Conservation (phyloP, 164 flowering plant genomes). For the Macadamia integrifolia region DNA sequence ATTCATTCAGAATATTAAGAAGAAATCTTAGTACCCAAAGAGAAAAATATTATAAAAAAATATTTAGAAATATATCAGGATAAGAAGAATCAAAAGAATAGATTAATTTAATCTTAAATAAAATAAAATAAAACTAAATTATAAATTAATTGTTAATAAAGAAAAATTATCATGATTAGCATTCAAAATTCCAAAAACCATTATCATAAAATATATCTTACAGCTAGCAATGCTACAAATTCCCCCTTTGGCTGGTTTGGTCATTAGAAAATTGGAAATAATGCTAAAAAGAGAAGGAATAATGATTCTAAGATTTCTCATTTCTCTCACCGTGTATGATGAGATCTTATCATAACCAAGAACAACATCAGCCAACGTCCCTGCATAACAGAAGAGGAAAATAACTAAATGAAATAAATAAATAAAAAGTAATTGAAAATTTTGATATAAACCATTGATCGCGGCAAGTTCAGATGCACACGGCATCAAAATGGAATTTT, state of each 20-base stretch:
- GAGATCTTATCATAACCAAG: slow-evolving; percentile 60
- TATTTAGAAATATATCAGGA: not conserved
- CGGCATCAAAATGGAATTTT: too few relatives aligned
- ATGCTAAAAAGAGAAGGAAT: not conserved
- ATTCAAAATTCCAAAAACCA: too few relatives aligned
- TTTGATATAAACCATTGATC: too few relatives aligned
- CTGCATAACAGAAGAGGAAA: slow-evolving; percentile 26
- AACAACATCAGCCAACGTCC: slow-evolving; percentile 65
- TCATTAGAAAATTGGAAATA: not conserved
- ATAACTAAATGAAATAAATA: not conserved
- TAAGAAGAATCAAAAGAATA: not conserved
- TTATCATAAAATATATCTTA: too few relatives aligned
- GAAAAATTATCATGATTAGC: too few relatives aligned
- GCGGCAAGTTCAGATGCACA: too few relatives aligned
- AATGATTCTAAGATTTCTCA: not conserved
- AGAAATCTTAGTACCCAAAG: too few relatives aligned
- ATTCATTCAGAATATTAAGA: not conserved
- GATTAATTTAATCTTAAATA: too few relatives aligned
- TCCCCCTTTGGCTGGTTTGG: too few relatives aligned
- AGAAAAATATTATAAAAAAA: too few relatives aligned
- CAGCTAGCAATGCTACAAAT: too few relatives aligned
- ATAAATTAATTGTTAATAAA: not conserved
- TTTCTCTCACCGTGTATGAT: not conserved
- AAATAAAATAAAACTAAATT: too few relatives aligned
- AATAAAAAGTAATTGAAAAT: not conserved